These are phyloP conservation scores for Ogataea methylovora DNA, from an alignment of 805 yeast genomes.

Conservation along the genomic window DNA sequence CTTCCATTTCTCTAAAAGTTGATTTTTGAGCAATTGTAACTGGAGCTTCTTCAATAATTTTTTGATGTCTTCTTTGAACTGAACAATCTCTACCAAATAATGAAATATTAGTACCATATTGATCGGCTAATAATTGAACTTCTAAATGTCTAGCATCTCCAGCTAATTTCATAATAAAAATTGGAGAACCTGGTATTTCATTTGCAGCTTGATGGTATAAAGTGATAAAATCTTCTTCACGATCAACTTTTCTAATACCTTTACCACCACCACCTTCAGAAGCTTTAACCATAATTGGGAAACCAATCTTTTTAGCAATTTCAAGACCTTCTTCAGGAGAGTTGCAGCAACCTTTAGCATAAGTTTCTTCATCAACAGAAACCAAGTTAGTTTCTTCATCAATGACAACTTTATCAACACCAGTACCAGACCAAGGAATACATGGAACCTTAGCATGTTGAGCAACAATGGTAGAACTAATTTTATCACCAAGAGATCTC, in stretches of 20 bases:
- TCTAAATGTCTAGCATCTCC: slow-evolving; percentile 97
- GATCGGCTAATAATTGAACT: slow-evolving; percentile 96
- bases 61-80: slow-evolving; percentile 98
- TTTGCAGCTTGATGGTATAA: slow-evolving; percentile 90
- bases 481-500: slow-evolving; percentile 99
- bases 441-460: slow-evolving; percentile 98
- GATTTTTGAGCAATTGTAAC: slow-evolving; percentile 86
- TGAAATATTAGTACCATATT: slow-evolving; percentile 96
- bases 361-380: slow-evolving; percentile 78
- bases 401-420: slow-evolving; percentile 73
- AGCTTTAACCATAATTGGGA: slow-evolving; percentile 98
- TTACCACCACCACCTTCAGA: slow-evolving; percentile 99
- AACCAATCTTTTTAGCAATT: slow-evolving; percentile 83
- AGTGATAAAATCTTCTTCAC: slow-evolving; percentile 67
- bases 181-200: slow-evolving; percentile 98
- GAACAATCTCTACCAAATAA: slow-evolving; percentile 98
- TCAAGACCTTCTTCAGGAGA: slow-evolving; percentile 83
- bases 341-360: slow-evolving; percentile 81
- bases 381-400: slow-evolving; percentile 72
- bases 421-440: slow-evolving; percentile 99
- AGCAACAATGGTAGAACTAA: slow-evolving; percentile 96
- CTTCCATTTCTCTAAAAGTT: slow-evolving; percentile 88
- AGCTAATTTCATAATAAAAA: slow-evolving; percentile 95
- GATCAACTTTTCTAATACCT: slow-evolving; percentile 95
- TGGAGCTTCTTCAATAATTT: slow-evolving; percentile 98